Evolutionary conservation across 306 rosid genomes (phyloP).

Genomic region (Sesbania bispinosa): DNA sequence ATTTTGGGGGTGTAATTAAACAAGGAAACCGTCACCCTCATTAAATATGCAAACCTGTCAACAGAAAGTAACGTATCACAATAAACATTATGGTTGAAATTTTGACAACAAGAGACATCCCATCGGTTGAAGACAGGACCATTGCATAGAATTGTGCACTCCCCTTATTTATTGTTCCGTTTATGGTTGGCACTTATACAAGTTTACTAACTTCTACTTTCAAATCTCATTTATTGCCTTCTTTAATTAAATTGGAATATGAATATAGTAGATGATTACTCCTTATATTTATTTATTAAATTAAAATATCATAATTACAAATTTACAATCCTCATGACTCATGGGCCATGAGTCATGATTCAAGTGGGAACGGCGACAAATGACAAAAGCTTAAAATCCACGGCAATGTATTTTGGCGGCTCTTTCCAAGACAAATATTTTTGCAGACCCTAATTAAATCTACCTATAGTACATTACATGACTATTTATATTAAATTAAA

Average conservation of each 20-base stretch:
- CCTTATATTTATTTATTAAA: not conserved
- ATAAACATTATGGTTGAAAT: constrained; percentile 13
- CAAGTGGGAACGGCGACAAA: too few relatives aligned
- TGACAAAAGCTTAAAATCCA: too few relatives aligned
- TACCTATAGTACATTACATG: too few relatives aligned
- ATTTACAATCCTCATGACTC: too few relatives aligned
- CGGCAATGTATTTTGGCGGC: too few relatives aligned
- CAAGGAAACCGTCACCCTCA: not conserved
- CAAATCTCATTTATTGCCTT: not conserved
- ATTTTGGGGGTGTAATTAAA: not conserved
- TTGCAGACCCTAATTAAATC: too few relatives aligned
- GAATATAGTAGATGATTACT: too few relatives aligned
- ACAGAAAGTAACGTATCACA: not conserved
- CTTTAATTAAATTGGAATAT: not conserved
- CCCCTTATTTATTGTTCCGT: not conserved
- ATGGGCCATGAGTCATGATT: too few relatives aligned
- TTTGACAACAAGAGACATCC: not conserved
- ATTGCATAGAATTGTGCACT: not conserved
- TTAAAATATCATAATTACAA: too few relatives aligned
- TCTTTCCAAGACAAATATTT: too few relatives aligned
- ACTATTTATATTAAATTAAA: too few relatives aligned
- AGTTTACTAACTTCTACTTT: not conserved
- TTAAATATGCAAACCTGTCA: constrained; percentile 16
- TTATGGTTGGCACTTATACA: not conserved
- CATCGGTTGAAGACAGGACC: not conserved